phyloP scores from a whole-genome alignment of 1,139 yeast species.

The Protomyces gravidus region DNA sequence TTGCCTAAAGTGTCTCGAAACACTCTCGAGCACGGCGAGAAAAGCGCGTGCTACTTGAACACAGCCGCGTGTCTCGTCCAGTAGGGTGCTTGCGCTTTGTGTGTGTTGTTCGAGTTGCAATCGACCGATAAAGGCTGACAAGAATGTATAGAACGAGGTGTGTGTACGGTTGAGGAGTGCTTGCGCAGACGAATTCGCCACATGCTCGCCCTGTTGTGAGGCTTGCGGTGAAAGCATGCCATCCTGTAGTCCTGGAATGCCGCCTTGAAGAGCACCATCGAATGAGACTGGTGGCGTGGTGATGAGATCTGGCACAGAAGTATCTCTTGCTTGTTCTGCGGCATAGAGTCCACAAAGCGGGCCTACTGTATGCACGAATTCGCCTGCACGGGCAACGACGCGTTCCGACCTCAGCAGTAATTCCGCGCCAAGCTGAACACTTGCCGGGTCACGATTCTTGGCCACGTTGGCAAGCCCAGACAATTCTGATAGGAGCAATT shows the following conservation, averaged over 20 bases:
- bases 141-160: conserved; percentile 62
- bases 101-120: conserved; percentile 37
- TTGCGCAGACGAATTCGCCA: conserved; percentile 58
- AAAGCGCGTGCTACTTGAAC: conserved; percentile 46
- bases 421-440: conserved; percentile 55
- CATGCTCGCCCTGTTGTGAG: neutral
- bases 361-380: conserved; percentile 43
- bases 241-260: conserved; percentile 2
- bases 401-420: conserved; percentile 49
- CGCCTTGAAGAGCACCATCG: conserved; percentile 17
- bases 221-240: neutral
- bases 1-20: conserved; percentile 38
- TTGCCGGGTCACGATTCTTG: conserved; percentile 45
- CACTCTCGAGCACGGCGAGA: conserved; percentile 42
- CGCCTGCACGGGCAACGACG: conserved; percentile 70
- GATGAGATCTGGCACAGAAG: conserved; percentile 2
- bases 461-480: conserved; percentile 83
- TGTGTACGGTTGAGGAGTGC: conserved; percentile 71
- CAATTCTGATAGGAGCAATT: conserved; percentile 82
- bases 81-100: conserved; percentile 41
- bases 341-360: conserved; percentile 16
- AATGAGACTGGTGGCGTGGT: conserved; percentile 25
- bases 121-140: conserved; percentile 49
- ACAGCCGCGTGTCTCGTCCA: conserved; percentile 43
- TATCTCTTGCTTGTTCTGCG: conserved; percentile 12